phyloP scores from a whole-genome alignment of 805 yeast genomes.

The Starmerella tilneyi region DNA sequence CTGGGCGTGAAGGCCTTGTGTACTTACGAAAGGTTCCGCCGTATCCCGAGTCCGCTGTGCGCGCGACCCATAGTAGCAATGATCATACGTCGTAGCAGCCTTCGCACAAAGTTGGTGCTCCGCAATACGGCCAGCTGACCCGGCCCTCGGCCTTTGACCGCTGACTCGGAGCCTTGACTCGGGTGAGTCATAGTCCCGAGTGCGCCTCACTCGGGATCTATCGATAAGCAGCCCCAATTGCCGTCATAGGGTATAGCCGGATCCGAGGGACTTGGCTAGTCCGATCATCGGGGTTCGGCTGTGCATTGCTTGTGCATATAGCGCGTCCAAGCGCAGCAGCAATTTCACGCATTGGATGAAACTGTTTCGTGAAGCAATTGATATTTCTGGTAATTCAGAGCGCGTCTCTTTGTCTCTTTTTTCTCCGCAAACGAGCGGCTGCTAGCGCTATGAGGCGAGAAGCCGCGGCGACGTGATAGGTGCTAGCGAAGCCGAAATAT shows the following conservation, averaged over 20 bases:
- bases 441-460: not conserved
- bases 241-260: constrained; percentile 5
- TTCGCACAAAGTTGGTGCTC: no score
- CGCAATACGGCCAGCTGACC: no score
- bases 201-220: not conserved
- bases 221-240: constrained; percentile 5
- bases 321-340: not conserved
- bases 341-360: not conserved
- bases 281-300: constrained; percentile 7
- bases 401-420: no score
- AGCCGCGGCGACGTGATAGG: constrained; percentile 5
- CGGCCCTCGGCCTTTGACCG: no score
- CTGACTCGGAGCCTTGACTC: constrained; percentile 2
- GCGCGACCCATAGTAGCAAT: no score
- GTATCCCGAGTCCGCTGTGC: no score
- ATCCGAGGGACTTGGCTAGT: constrained; percentile 7
- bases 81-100: no score
- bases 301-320: constrained; percentile 1
- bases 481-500: not conserved
- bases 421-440: no score
- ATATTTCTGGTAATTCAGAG: not conserved
- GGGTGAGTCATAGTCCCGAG: constrained; percentile 4
- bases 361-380: no score
- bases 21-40: no score
- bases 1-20: no score